These are phyloP conservation scores for Exophiala sp. DNA, from an alignment of 2,329 filamentous ascomycete genomes.

Conservation along the genomic window DNA sequence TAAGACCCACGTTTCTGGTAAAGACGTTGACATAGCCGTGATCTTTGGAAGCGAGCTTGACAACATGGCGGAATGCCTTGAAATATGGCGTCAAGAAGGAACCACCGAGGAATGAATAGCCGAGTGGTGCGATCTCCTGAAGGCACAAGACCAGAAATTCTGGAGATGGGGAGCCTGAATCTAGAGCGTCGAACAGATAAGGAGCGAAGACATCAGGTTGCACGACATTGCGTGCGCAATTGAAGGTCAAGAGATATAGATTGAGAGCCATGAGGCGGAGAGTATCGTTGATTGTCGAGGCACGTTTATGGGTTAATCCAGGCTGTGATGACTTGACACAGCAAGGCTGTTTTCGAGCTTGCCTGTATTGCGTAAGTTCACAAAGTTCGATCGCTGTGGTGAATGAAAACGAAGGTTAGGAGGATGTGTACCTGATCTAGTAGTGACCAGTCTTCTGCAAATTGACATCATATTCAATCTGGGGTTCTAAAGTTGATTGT, in stretches of 20 bases:
- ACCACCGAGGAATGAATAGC: constrained; percentile 79
- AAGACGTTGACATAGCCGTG: constrained; percentile 64
- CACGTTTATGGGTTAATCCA: too few species aligned
- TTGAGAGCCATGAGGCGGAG: constrained; percentile 9
- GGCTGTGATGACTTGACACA: too few species aligned
- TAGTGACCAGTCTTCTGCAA: too few species aligned
- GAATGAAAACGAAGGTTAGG: too few species aligned
- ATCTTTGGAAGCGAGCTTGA: constrained; percentile 62
- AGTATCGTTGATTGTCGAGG: background rate
- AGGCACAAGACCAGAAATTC: constrained; percentile 67
- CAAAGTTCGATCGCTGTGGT: too few species aligned
- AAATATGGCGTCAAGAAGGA: constrained; percentile 76
- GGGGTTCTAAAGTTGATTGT: too few species aligned
- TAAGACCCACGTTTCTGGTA: constrained; percentile 79
- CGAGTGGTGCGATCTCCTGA: constrained; percentile 84
- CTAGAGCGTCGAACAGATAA: constrained; percentile 63
- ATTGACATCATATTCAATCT: too few species aligned
- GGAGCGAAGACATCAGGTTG: constrained; percentile 67
- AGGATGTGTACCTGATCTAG: too few species aligned
- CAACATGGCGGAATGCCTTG: constrained; percentile 64
- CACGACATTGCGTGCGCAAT: constrained; percentile 72
- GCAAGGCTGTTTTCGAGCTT: too few species aligned
- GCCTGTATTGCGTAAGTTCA: too few species aligned
- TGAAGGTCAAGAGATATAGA: constrained; percentile 77
- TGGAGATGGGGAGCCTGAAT: constrained; percentile 52